Conservation (phyloP, 2,329 filamentous ascomycete genomes). For the Fusarium chuoi region DNA sequence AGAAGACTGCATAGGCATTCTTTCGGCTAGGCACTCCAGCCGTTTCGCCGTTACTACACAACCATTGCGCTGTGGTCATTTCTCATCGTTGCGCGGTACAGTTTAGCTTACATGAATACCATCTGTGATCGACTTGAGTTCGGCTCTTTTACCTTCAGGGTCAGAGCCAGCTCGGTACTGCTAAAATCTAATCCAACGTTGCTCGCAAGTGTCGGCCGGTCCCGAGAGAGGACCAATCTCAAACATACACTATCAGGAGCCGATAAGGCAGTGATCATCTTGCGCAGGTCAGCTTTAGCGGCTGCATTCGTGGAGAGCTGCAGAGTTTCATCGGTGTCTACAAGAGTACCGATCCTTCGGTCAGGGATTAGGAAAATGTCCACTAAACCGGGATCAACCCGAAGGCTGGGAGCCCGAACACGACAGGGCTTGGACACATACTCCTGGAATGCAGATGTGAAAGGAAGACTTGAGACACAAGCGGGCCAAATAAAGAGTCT, state of each 20-base stretch:
- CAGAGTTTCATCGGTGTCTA: slow-evolving; percentile 39
- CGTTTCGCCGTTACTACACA: background rate
- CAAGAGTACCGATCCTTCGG: slow-evolving; percentile 38
- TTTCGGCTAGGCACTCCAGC: background rate
- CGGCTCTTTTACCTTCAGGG: slow-evolving; percentile 19
- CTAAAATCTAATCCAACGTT: slow-evolving; percentile 33
- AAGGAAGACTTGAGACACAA: background rate
- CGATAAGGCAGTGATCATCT: slow-evolving; percentile 40
- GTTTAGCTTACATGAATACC: background rate
- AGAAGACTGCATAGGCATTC: background rate
- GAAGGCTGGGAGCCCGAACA: slow-evolving; percentile 15
- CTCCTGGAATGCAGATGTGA: background rate
- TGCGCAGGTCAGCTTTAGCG: slow-evolving; percentile 28
- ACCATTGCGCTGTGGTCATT: background rate
- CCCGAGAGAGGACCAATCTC: slow-evolving; percentile 35
- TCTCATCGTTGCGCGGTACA: background rate
- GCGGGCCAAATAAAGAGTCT: background rate
- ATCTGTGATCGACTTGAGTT: slow-evolving; percentile 4
- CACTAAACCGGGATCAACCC: slow-evolving; percentile 25
- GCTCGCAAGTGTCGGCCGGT: slow-evolving; percentile 38
- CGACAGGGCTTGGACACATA: slow-evolving; percentile 13
- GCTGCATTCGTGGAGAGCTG: slow-evolving; percentile 30
- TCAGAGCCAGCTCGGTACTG: slow-evolving; percentile 23
- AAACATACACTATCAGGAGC: slow-evolving; percentile 16
- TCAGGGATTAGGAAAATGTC: slow-evolving; percentile 34